Base-by-base conservation (phyloP, 2,329 filamentous ascomycete genomes). In the Chrysoporthe deuterocubensis region DNA sequence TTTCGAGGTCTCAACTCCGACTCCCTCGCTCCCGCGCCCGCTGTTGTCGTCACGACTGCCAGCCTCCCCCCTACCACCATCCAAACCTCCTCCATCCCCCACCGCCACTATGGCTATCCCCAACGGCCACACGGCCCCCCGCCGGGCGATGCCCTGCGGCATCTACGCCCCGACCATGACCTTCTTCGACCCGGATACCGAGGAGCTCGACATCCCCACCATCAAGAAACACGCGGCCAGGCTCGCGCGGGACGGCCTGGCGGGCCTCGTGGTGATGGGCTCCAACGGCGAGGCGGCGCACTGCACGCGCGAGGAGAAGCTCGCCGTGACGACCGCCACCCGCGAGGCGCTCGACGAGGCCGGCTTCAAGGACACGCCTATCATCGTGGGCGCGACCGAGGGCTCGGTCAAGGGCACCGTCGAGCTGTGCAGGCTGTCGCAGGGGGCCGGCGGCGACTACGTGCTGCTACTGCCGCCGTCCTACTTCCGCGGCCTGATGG, bases 151-250 rank as follows among this genome's bases (percentile, higher is more conserved):
- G 66, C 90, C 91, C 57, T 90, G 90, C 75, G 92, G 93, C 77
- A 94, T 96, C 77, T 96, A 96, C 79, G 92, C 92, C 69, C 93
- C 93, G 37, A 95, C 92, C 69, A 93, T 96, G 89, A 96, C 93
- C 75, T 96, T 97, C 79, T 97, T 97, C 83, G 84, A 95, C 80
- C 85, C 90, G 7, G 86, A 90, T 71, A 96, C 92, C 58, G 93
- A 97, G 80, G 92, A 96, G 61, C 85, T 97, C 74, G 93, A 97
- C 76, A 88, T 94, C 71, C 84, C 91, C 46, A 87, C 87, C 69
- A 92, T 96, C 81, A 92, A 92, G 80, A 90, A 87, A 76, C 93
- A 97, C 77, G 91, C 92, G 34, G 88, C 92, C 72, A 90, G 93
- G 60, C 88, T 97, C 60, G 91, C 90, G 50, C 84, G 89, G 76